Evolutionary conservation across 768 basidiomycete species (phyloP).

Genomic region (Kwoniella dendrophila): DNA sequence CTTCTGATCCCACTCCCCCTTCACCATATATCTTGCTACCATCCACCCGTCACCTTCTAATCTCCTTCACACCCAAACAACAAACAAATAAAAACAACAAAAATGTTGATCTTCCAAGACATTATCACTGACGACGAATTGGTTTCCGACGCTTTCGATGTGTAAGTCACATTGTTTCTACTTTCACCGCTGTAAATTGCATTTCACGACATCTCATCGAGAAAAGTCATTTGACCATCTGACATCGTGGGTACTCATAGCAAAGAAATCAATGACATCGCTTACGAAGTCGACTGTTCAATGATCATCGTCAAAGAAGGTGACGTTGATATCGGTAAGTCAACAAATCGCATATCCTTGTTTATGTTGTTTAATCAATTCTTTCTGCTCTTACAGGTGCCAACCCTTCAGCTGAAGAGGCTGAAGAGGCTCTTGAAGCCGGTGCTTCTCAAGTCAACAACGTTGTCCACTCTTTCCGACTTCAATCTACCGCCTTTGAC

Average conservation of each 20-base stretch:
- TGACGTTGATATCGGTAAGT: conserved; percentile 83
- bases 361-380: not conserved
- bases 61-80: not conserved
- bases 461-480: conserved; percentile 86
- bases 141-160: conserved; percentile 87
- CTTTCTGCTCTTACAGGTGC: conserved; percentile 63
- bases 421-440: conserved; percentile 76
- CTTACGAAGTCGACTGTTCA: conserved; percentile 83
- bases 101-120: conserved; percentile 57
- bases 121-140: conserved; percentile 82
- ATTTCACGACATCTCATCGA: not conserved
- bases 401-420: conserved; percentile 89
- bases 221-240: too few relatives aligned
- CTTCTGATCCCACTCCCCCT: too few relatives aligned
- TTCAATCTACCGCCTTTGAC: conserved; percentile 77
- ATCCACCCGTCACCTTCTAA: too few relatives aligned
- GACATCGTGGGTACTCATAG: conserved; percentile 57
- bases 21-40: too few relatives aligned
- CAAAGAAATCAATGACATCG: conserved; percentile 74
- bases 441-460: conserved; percentile 81
- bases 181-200: not conserved
- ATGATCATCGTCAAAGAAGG: conserved; percentile 71
- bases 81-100: conserved; percentile 18
- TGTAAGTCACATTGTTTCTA: conserved; percentile 61
- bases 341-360: not conserved